These are phyloP conservation scores for Metarhizium humberi DNA, from an alignment of 2,329 filamentous ascomycete genomes.

Conservation along the genomic window DNA sequence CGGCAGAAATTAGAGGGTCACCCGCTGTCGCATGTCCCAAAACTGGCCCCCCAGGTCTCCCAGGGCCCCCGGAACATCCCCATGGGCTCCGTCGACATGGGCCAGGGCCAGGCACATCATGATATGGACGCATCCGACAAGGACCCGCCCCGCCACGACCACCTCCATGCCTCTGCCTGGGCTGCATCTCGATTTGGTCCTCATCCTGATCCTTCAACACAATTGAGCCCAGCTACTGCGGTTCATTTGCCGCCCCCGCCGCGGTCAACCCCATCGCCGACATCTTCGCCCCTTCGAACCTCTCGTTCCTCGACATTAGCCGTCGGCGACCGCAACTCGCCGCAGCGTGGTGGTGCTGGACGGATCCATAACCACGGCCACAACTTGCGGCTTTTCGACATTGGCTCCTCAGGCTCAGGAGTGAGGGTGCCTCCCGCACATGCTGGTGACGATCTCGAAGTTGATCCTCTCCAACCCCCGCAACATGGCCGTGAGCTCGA, in stretches of 20 bases:
- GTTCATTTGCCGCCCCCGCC: background rate
- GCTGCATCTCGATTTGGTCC: conserved; percentile 7
- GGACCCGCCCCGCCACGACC: conserved; percentile 1
- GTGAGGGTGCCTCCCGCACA: conserved; percentile 6
- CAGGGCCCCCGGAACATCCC: background rate
- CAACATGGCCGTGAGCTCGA: conserved; percentile 17
- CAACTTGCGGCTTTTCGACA: background rate
- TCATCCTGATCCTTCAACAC: conserved; percentile 7
- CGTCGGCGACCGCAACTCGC: background rate
- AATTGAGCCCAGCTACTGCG: background rate
- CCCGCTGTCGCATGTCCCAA: background rate
- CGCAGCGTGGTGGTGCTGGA: background rate
- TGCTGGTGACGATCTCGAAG: conserved; percentile 12
- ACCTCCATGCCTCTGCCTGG: conserved; percentile 2
- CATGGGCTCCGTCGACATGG: background rate
- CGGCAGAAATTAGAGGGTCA: background rate
- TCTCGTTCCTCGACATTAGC: background rate
- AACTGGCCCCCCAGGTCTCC: background rate
- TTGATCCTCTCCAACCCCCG: background rate
- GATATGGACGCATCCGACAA: background rate
- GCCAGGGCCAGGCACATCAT: background rate
- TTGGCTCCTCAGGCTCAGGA: background rate
- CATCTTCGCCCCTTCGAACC: background rate
- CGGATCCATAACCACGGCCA: background rate
- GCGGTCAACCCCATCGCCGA: background rate